A percentile compares a stretch with the other conserved stretches of the same genome.
These are phyloP conservation scores for Apiospora koreana DNA, from an alignment of 2,329 filamentous ascomycete species.

Conservation along the genomic window DNA sequence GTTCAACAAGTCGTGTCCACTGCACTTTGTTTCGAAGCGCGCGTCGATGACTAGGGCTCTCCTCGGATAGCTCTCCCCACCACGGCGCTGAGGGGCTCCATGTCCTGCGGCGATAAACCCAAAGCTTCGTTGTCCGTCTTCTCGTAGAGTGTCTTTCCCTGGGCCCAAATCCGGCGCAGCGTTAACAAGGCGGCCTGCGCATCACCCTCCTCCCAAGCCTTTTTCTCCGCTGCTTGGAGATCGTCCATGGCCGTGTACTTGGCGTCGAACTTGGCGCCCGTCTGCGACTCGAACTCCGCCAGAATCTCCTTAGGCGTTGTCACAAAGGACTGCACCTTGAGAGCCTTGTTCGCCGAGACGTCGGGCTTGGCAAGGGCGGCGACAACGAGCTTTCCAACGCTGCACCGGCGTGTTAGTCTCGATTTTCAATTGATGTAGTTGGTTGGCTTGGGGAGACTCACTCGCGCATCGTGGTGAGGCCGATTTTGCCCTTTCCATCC, in stretches of 20 bases:
- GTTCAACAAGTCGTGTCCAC: too few relatives aligned
- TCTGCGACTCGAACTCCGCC: conserved; percentile 69
- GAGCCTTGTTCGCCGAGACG: conserved; percentile 52
- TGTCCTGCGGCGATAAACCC: conserved; percentile 46
- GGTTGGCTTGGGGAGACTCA: conserved; percentile 39
- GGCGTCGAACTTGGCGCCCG: conserved; percentile 56
- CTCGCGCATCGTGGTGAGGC: conserved; percentile 73
- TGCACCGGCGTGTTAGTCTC: conserved; percentile 31
- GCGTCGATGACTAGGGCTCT: neutral
- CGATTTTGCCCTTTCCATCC: conserved; percentile 61
- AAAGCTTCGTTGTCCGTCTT: conserved; percentile 66
- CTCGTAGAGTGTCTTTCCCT: conserved; percentile 71
- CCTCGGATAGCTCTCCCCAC: conserved; percentile 36
- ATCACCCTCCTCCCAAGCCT: conserved; percentile 55
- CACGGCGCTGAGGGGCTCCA: conserved; percentile 53
- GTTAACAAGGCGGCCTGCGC: conserved; percentile 58
- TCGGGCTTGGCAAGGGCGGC: conserved; percentile 60
- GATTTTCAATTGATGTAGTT: neutral
- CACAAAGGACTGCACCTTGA: conserved; percentile 73
- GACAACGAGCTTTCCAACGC: conserved; percentile 67
- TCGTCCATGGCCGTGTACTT: conserved; percentile 53
- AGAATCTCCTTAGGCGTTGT: conserved; percentile 63
- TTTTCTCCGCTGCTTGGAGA: conserved; percentile 57
- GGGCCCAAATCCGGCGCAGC: conserved; percentile 69
- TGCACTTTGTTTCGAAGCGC: too few relatives aligned